phyloP scores from a whole-genome alignment of 208 protist species.

The Herpetomonas tarakana region DNA sequence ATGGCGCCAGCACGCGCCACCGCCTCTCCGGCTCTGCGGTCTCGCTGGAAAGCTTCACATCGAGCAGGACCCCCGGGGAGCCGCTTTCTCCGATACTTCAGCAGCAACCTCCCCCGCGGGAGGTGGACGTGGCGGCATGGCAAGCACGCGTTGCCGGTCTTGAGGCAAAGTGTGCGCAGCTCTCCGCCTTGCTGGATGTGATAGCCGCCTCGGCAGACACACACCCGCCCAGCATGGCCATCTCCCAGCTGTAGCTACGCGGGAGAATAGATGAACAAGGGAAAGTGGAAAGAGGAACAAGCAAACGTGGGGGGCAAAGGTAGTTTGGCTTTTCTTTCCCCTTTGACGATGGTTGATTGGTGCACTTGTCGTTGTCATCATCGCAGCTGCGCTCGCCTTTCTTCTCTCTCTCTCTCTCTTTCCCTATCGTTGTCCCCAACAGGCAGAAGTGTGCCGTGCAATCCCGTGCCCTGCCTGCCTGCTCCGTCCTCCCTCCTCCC shows the following conservation, averaged over 20 bases:
- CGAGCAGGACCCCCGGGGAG: too few relatives aligned
- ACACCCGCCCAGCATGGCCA: slow-evolving; percentile 50
- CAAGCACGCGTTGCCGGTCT: slow-evolving; percentile 25
- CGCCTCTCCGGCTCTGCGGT: background rate
- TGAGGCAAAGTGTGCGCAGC: slow-evolving; percentile 23
- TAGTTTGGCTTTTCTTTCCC: too few relatives aligned
- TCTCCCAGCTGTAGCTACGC: slow-evolving; percentile 20
- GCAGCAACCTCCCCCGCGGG: background rate
- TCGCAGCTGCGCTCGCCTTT: too few relatives aligned
- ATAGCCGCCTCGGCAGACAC: slow-evolving; percentile 35
- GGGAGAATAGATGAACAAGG: background rate
- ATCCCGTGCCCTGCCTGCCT: too few relatives aligned
- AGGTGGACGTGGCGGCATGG: slow-evolving; percentile 18
- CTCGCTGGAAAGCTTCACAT: background rate
- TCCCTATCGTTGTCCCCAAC: too few relatives aligned
- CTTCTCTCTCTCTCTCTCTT: too few relatives aligned
- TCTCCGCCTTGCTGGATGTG: slow-evolving; percentile 35
- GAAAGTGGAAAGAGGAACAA: background rate
- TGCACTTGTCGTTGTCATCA: too few relatives aligned
- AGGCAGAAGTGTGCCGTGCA: too few relatives aligned
- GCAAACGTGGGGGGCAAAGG: too few relatives aligned
- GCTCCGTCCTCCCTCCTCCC: too few relatives aligned
- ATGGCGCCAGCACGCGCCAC: background rate
- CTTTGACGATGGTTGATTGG: too few relatives aligned
- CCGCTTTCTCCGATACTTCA: too few relatives aligned